Evolutionary conservation across 2,329 filamentous ascomycete genomes (phyloP), one percentile per base, ranked within the genome.

Genomic region (Aspergillus felis): DNA sequence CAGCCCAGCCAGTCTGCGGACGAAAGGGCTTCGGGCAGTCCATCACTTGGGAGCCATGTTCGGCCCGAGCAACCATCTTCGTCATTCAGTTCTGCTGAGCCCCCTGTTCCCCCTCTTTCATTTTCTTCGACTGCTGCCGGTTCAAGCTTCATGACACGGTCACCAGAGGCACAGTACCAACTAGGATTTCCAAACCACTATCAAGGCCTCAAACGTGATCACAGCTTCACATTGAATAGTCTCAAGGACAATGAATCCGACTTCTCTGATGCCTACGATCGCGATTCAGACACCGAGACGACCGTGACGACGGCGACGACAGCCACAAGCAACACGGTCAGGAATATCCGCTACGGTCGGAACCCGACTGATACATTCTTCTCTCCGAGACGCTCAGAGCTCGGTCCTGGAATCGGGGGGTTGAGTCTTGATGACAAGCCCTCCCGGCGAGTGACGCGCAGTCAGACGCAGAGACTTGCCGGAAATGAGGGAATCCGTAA

Each of bases 281-380:
- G 61, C 46, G 73, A 75, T 51, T 75, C 73, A 3, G 73, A 75
- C 50, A 66, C 62, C 25, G 73, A 75, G 57, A 75, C 71, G n/a
- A 65, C 69, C 4, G 64, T 70, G 41, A 74, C 71, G 6, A 68
- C 65, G 14, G 66, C 70, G 14, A 72, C 70, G 1, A 64, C 63
- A 5, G 64, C 62, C 41, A 75, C 72, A 5, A 69, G 72, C 62
- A 67, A 66, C 35, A 73, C 71, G 1, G 69, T 70, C 35, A 66
- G 62, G 22, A 71, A 75, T 46, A 75, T 73, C 44, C 68, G 73
- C n/a, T 71, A 74, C 51, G 72, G 68, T 25, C 63, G 64, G 17
- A 61, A 60, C 29, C 55, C 55, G 7, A 59, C 54, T 24, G 55
- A 64, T 17, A 61, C 57, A 4, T 61, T 66, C 3, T 72, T 67